Base-by-base conservation (phyloP, 306 rosid genomes). In the Phaseolus lunatus region DNA sequence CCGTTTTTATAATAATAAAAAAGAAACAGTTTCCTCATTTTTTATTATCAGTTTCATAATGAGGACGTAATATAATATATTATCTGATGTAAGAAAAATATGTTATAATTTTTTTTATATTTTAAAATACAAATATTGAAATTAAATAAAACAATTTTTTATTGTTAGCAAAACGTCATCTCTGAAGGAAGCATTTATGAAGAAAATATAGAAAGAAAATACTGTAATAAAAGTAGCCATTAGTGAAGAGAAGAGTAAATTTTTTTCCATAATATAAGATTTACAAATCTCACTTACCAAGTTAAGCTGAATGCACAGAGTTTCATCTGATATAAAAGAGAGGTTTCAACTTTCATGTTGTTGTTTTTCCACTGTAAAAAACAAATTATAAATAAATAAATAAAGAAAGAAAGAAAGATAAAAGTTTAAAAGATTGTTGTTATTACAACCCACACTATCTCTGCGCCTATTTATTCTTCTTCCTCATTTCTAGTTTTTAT, bases 401-500 rank as follows among this genome's bases (percentile, higher is more conserved):
- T 12, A 43, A 43, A n/a, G 9, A 0, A n/a, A n/a, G n/a, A n/a
- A n/a, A n/a, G n/a, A n/a, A n/a, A n/a, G n/a, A n/a, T n/a, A n/a
- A n/a, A n/a, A n/a, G n/a, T n/a, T 1, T 59, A 24, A 2, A 27
- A 14, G 22, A 20, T 61, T 61, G 18, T 26, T 16, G 19, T 41
- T 52, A 47, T 33, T 59, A 70, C 82, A 79, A 35, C 24, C 70
- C 48, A 44, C 71, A 31, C 62, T 59, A 47, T 15, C 44, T 59
- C 8, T 33, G 54, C 23, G 78, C 89, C 89, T 83, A 70, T 88
- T 65, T 80, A 82, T 41, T 75, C 84, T 84, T 69, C 29, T 35
- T 50, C 27, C 31, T 44, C 35, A 23, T 10, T 26, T 73, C 15
- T 23, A 7, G n/a, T 70, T 58, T 68, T 49, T 2, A 8, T 53